Evolutionary conservation across 805 yeast genomes (phyloP).

Genomic region (Candida orba): DNA sequence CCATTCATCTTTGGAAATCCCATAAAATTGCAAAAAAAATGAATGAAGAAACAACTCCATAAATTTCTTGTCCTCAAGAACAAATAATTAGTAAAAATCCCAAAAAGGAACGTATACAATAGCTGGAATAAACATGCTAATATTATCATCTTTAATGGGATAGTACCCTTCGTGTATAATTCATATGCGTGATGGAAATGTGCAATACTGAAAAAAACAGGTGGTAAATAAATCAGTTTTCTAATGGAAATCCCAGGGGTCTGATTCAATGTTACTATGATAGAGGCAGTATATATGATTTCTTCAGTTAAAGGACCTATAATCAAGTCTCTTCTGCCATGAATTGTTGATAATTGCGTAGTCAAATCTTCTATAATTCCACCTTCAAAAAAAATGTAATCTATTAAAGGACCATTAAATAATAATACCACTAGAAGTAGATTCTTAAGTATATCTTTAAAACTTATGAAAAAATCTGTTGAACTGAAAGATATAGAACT

Average conservation of each 20-base stretch:
- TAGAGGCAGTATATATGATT: constrained; percentile 51
- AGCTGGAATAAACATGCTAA: constrained; percentile 44
- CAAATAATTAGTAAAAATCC: constrained; percentile 52
- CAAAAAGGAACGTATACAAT: constrained; percentile 63
- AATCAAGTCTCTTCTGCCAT: constrained; percentile 48
- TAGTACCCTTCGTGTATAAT: constrained; percentile 24
- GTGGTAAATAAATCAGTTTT: constrained; percentile 36
- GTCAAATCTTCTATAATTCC: constrained; percentile 17
- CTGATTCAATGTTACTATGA: constrained; percentile 28
- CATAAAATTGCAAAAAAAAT: constrained; percentile 59
- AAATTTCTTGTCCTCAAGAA: constrained; percentile 46
- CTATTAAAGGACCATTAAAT: constrained; percentile 42
- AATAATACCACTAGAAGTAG: constrained; percentile 31
- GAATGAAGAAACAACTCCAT: constrained; percentile 53
- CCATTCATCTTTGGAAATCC: constrained; percentile 49
- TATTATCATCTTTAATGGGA: constrained; percentile 27
- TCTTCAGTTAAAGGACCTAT: constrained; percentile 81
- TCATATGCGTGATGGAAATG: constrained; percentile 71
- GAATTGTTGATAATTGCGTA: constrained; percentile 23
- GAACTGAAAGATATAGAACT: constrained; percentile 1
- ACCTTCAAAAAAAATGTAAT: constrained; percentile 22
- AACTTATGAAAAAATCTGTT: constrained; percentile 7
- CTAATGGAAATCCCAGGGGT: constrained; percentile 10
- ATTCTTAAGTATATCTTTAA: constrained; percentile 14
- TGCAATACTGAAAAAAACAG: constrained; percentile 67